A percentile compares a stretch with the other conserved stretches of the same genome.
These are phyloP conservation scores for Salpingoeca rosetta DNA, from an alignment of 78 protist species.

Conservation along the genomic window DNA sequence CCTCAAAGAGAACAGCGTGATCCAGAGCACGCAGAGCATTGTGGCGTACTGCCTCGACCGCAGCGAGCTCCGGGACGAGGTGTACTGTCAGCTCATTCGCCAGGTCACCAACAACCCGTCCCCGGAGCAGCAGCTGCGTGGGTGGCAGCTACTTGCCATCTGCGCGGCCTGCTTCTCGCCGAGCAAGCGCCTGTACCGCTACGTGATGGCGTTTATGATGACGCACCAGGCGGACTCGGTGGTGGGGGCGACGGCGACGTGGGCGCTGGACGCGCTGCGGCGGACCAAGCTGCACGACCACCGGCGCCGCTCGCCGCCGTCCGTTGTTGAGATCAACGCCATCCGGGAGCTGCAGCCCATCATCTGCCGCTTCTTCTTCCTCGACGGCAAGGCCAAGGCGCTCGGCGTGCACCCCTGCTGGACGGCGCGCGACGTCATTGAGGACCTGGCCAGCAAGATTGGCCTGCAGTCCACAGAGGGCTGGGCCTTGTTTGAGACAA, in stretches of 20 bases:
- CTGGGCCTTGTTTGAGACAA: conserved; percentile 8
- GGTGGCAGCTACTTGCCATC: neutral
- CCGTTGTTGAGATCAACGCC: neutral
- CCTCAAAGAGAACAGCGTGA: neutral
- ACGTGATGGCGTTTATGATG: conserved; percentile 3
- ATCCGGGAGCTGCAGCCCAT: neutral
- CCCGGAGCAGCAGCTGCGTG: neutral
- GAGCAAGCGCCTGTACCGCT: neutral
- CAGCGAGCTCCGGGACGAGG: conserved; percentile 34
- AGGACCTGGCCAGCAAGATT: neutral
- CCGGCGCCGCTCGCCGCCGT: neutral
- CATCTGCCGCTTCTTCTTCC: neutral
- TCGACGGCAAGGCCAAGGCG: neutral
- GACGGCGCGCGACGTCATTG: neutral
- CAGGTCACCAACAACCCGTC: conserved; percentile 17
- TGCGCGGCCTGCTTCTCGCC: neutral
- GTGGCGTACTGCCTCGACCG: neutral
- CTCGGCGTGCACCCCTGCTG: neutral
- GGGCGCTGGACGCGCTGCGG: neutral
- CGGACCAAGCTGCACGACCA: neutral
- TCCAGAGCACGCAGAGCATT: conserved; percentile 8
- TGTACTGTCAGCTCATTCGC: conserved; percentile 20
- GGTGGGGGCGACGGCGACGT: neutral
- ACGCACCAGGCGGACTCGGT: neutral
- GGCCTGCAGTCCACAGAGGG: neutral